phyloP scores from a whole-genome alignment of 768 basidiomycete genomes.

The Kwoniella sp. region DNA sequence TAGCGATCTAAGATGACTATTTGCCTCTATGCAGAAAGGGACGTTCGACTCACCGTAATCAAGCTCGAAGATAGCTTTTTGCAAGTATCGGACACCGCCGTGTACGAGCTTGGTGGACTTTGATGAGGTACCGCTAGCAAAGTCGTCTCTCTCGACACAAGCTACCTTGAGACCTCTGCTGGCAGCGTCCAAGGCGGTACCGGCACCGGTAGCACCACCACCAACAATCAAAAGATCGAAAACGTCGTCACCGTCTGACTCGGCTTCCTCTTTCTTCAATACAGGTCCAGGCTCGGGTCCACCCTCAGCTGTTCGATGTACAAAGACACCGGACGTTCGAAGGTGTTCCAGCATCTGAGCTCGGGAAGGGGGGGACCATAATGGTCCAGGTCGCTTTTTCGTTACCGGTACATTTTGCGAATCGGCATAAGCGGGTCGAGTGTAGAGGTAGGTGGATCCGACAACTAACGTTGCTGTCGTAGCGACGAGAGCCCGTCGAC shows the following conservation, averaged over 20 bases:
- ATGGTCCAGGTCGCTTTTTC: conserved; percentile 55
- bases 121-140: conserved; percentile 87
- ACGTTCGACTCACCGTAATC: conserved; percentile 83
- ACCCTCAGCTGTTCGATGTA: conserved; percentile 34
- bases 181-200: conserved; percentile 94
- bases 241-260: conserved; percentile 60
- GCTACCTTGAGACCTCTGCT: conserved; percentile 89
- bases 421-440: conserved; percentile 26
- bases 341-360: conserved; percentile 56
- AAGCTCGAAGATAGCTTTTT: conserved; percentile 92
- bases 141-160: conserved; percentile 90
- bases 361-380: conserved; percentile 57
- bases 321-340: conserved; percentile 48
- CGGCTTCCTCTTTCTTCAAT: conserved; percentile 30
- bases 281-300: conserved; percentile 47
- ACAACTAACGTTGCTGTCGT: conserved; percentile 20
- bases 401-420: conserved; percentile 44
- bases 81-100: conserved; percentile 94
- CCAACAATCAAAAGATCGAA: conserved; percentile 86
- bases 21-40: background rate
- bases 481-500: conserved; percentile 22
- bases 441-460: conserved; percentile 20
- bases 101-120: conserved; percentile 99
- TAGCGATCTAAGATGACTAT: background rate
- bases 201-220: conserved; percentile 93